A percentile compares a stretch with the other conserved stretches of the same genome.
Evolutionary conservation across 148 eudicot genomes (phyloP).

Genomic region (Selenicereus undatus): DNA sequence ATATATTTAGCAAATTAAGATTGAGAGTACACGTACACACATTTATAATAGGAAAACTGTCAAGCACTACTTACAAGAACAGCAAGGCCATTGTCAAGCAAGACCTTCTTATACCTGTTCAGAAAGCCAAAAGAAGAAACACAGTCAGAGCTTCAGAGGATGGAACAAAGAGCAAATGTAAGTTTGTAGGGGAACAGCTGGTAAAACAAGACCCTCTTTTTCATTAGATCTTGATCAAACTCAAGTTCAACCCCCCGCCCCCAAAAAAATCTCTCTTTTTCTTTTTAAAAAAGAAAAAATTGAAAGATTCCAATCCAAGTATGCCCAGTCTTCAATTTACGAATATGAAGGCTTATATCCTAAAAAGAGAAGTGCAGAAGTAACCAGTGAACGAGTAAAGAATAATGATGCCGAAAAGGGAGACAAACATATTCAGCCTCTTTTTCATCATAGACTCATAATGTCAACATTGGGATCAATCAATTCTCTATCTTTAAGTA

Average conservation of each 20-base stretch:
- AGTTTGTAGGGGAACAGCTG: background rate
- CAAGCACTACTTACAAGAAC: slow-evolving; percentile 51
- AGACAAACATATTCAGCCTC: background rate
- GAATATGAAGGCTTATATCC: background rate
- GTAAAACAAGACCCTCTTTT: background rate
- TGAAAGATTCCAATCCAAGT: background rate
- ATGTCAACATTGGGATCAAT: background rate
- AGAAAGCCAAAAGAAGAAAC: slow-evolving; percentile 4
- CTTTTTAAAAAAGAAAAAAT: background rate
- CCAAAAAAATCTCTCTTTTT: background rate
- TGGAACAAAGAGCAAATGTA: background rate
- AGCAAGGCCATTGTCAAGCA: slow-evolving; percentile 86
- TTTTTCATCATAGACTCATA: background rate
- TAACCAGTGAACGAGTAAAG: background rate
- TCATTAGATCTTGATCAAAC: background rate
- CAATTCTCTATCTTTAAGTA: background rate
- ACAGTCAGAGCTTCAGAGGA: background rate
- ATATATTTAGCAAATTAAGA: background rate
- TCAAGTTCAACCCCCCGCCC: background rate
- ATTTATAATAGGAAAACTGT: background rate
- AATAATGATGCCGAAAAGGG: background rate
- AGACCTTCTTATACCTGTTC: slow-evolving; percentile 75
- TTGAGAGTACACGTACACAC: background rate
- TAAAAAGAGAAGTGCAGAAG: background rate
- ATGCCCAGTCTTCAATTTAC: background rate